phyloP scores from a whole-genome alignment of 1,139 yeast genomes.

The Suhomyces bokatorum region DNA sequence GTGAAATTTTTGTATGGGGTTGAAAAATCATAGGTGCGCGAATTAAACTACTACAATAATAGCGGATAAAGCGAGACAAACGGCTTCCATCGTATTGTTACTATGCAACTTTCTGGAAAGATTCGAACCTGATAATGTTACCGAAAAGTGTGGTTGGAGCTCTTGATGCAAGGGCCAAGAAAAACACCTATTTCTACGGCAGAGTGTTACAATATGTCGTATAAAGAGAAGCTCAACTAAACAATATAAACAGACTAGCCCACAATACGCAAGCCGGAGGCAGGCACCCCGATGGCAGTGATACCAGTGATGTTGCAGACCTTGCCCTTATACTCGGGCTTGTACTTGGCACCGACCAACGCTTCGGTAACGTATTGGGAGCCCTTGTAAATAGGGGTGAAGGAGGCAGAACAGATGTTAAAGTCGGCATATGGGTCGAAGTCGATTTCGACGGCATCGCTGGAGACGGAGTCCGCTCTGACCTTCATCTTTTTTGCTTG shows the following conservation, averaged over 20 bases:
- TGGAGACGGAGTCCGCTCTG: slow-evolving; percentile 75
- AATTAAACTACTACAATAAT: neutral
- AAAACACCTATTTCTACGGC: too few species aligned
- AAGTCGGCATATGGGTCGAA: slow-evolving; percentile 92
- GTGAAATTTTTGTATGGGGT: neutral
- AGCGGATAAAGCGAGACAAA: too few species aligned
- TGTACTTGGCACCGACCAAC: slow-evolving; percentile 89
- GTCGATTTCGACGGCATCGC: slow-evolving; percentile 86
- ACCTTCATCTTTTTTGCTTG: slow-evolving; percentile 82
- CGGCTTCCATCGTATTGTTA: too few species aligned
- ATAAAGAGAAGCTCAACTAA: neutral
- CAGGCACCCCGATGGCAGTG: slow-evolving; percentile 87
- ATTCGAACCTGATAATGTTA: too few species aligned
- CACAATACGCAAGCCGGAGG: slow-evolving; percentile 80
- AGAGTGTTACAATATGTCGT: neutral
- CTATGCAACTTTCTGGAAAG: too few species aligned
- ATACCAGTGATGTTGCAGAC: slow-evolving; percentile 75
- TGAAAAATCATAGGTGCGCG: neutral
- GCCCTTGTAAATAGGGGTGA: slow-evolving; percentile 86
- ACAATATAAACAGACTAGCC: slow-evolving; percentile 18
- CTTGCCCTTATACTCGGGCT: slow-evolving; percentile 72
- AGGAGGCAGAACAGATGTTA: slow-evolving; percentile 83
- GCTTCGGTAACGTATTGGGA: slow-evolving; percentile 72
- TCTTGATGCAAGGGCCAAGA: too few species aligned
- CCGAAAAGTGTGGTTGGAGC: too few species aligned